phyloP scores from a whole-genome alignment of 1,284 basidiomycete genomes.

The Cutaneotrichosporon cyanovorans region DNA sequence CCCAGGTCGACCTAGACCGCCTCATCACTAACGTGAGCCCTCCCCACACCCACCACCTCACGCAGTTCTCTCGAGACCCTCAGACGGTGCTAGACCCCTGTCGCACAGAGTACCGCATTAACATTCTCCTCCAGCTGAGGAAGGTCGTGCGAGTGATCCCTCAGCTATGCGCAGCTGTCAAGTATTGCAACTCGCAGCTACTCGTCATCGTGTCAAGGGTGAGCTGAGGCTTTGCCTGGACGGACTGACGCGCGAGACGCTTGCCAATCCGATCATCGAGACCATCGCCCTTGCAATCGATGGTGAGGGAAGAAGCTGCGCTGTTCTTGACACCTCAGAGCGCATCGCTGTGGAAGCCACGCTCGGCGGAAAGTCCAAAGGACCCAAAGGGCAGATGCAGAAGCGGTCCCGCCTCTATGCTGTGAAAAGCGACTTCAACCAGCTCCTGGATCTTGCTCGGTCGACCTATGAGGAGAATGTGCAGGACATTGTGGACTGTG shows the following conservation, averaged over 20 bases:
- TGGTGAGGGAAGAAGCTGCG: constrained; percentile 3
- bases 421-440: constrained; percentile 69
- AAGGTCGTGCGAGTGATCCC: constrained; percentile 13
- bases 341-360: constrained; percentile 21
- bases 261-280: background rate
- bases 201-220: background rate
- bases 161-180: constrained; percentile 9
- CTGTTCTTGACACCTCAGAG: constrained; percentile 5
- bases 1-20: constrained; percentile 74
- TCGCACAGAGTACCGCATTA: constrained; percentile 22
- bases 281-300: constrained; percentile 13
- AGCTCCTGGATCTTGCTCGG: constrained; percentile 81
- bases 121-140: constrained; percentile 23
- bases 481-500: constrained; percentile 56
- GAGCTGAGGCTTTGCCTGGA: too few species aligned
- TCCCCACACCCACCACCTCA: background rate
- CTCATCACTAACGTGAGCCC: constrained; percentile 61
- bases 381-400: constrained; percentile 7
- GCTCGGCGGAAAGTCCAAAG: background rate
- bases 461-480: constrained; percentile 87
- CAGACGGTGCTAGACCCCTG: constrained; percentile 2
- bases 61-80: constrained; percentile 13
- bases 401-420: constrained; percentile 71
- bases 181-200: background rate
- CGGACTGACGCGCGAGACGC: background rate